phyloP scores from a whole-genome alignment of 345 rosid genomes.

The Cardamine chenopodiifolia region DNA sequence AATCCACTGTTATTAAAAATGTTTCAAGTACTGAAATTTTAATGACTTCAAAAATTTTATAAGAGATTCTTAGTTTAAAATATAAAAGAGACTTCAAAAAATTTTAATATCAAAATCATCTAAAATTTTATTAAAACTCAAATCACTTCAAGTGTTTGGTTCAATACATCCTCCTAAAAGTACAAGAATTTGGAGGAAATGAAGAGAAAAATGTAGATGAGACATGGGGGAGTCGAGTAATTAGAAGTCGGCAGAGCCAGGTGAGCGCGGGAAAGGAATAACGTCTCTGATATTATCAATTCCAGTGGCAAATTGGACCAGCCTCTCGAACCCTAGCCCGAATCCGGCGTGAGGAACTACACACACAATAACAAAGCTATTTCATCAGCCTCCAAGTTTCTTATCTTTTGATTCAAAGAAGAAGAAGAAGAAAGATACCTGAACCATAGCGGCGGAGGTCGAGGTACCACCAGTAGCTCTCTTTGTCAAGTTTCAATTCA shows the following conservation, averaged over 20 bases:
- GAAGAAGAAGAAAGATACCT: conserved; percentile 50
- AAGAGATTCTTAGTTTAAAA: too few species aligned
- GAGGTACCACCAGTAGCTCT: conserved; percentile 97
- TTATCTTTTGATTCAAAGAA: conserved; percentile 10
- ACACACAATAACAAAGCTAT: conserved; percentile 15
- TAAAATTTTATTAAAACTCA: too few species aligned
- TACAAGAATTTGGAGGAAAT: conserved; percentile 20
- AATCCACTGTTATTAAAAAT: too few species aligned
- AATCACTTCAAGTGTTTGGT: too few species aligned
- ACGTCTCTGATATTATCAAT: conserved; percentile 89
- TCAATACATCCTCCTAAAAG: too few species aligned
- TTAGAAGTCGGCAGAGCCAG: conserved; percentile 89
- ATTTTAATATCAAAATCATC: too few species aligned
- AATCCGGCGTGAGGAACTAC: conserved; percentile 98
- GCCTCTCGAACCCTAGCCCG: conserved; percentile 94
- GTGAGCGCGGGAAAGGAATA: conserved; percentile 92
- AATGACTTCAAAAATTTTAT: too few species aligned
- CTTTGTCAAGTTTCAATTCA: conserved; percentile 73
- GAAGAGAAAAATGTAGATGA: not conserved
- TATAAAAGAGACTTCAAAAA: too few species aligned
- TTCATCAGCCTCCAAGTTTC: conserved; percentile 25
- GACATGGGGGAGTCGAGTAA: not conserved
- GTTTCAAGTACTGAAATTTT: too few species aligned
- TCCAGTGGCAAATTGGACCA: conserved; percentile 94
- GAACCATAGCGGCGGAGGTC: conserved; percentile 96